phyloP scores from a whole-genome alignment of 208 protist genomes.

The Wallacemonas sp. region DNA sequence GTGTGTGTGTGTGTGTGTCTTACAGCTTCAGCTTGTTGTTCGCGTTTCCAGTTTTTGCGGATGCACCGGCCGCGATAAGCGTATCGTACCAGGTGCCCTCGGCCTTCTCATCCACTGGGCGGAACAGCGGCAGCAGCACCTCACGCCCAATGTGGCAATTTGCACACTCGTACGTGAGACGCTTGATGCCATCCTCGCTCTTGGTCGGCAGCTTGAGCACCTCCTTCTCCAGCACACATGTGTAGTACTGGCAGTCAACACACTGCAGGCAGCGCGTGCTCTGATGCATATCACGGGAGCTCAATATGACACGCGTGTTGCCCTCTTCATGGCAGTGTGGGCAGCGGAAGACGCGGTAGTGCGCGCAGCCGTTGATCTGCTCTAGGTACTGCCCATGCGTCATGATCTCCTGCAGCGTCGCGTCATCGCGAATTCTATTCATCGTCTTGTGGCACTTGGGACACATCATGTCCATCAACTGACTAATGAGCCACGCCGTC shows the following conservation, averaged over 20 bases:
- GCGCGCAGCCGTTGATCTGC: slow-evolving; percentile 69
- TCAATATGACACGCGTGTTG: slow-evolving; percentile 50
- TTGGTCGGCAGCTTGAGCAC: slow-evolving; percentile 79
- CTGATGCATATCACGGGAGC: slow-evolving; percentile 82
- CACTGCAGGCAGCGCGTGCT: slow-evolving; percentile 80
- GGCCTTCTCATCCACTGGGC: slow-evolving; percentile 65
- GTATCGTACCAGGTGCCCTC: slow-evolving; percentile 83
- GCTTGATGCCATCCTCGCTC: slow-evolving; percentile 80
- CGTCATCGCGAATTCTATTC: slow-evolving; percentile 74
- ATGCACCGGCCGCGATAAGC: slow-evolving; percentile 61
- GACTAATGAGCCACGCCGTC: slow-evolving; percentile 57
- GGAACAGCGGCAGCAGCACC: slow-evolving; percentile 74
- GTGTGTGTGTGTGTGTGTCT: not conserved
- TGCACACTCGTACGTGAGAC: slow-evolving; percentile 72
- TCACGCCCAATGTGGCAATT: slow-evolving; percentile 78
- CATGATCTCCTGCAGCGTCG: slow-evolving; percentile 59
- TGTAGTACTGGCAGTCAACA: slow-evolving; percentile 89
- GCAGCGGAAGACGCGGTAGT: slow-evolving; percentile 86
- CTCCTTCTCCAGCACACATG: slow-evolving; percentile 67
- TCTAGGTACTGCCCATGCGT: slow-evolving; percentile 76
- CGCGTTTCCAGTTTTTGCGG: slow-evolving; percentile 46
- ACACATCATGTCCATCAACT: slow-evolving; percentile 80
- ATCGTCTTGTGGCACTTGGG: slow-evolving; percentile 69
- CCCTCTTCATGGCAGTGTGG: slow-evolving; percentile 54
- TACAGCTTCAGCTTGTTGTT: slow-evolving; percentile 51